Evolutionary conservation across 31 red algal genomes (phyloP).

Genomic region (Bonnemaisonia californica): DNA sequence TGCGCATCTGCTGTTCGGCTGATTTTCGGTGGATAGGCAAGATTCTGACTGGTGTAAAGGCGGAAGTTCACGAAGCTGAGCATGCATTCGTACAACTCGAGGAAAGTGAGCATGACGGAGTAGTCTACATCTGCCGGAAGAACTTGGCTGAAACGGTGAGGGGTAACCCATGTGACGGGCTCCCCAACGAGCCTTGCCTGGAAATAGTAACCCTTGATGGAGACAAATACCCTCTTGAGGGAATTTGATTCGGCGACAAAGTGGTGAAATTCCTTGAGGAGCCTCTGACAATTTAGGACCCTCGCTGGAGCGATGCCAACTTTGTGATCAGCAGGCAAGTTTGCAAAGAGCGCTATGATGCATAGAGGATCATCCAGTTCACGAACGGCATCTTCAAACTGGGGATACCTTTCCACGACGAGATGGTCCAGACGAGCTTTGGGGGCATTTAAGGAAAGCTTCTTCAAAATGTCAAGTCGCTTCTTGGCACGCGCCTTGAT

Average conservation of each 20-base stretch:
- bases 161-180: slow-evolving; percentile 73
- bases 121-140: slow-evolving; percentile 91
- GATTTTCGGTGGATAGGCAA: slow-evolving; percentile 76
- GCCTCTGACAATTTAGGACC: slow-evolving; percentile 61
- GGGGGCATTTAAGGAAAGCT: slow-evolving; percentile 53
- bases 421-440: slow-evolving; percentile 82
- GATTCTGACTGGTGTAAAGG: slow-evolving; percentile 62
- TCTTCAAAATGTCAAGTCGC: slow-evolving; percentile 51
- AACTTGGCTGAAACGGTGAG: slow-evolving; percentile 84
- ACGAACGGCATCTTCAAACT: slow-evolving; percentile 80
- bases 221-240: slow-evolving; percentile 80
- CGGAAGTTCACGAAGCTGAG: slow-evolving; percentile 91
- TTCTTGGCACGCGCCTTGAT: slow-evolving; percentile 74
- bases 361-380: slow-evolving; percentile 95
- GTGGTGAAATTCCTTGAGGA: slow-evolving; percentile 81
- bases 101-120: slow-evolving; percentile 88
- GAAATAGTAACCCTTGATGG: slow-evolving; percentile 92
- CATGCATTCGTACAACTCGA: slow-evolving; percentile 96
- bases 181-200: slow-evolving; percentile 76
- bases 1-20: slow-evolving; percentile 55
- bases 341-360: slow-evolving; percentile 79
- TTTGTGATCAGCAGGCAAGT: slow-evolving; percentile 60
- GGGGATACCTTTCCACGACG: slow-evolving; percentile 86
- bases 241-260: slow-evolving; percentile 65
- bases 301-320: slow-evolving; percentile 50